A percentile compares a stretch with the other conserved stretches of the same genome.
phyloP scores from a whole-genome alignment of 495 filamentous ascomycete genomes.

The Annulohypoxylon bovei region DNA sequence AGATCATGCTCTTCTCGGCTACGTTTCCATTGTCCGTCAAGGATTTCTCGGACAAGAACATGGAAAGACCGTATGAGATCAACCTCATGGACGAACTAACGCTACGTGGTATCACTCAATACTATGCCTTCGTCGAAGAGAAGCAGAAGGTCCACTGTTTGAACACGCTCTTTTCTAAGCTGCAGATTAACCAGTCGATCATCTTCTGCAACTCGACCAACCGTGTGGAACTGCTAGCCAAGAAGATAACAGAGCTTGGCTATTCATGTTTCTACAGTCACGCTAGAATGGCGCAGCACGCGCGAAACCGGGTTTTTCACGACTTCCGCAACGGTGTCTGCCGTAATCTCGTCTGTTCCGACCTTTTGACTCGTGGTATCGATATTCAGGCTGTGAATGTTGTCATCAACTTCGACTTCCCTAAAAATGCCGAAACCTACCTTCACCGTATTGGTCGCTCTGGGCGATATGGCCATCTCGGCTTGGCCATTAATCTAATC shows the following conservation, averaged over 20 bases:
- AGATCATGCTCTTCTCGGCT: constrained; percentile 99
- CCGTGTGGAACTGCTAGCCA: constrained; percentile 94
- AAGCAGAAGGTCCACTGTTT: constrained; percentile 99
- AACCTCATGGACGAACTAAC: constrained; percentile 99
- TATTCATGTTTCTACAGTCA: constrained; percentile 99
- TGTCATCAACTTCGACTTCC: constrained; percentile 99
- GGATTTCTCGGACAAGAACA: constrained; percentile 97
- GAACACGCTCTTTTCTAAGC: constrained; percentile 97
- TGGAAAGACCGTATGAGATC: constrained; percentile 95
- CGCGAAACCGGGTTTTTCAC: constrained; percentile 98
- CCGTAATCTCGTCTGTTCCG: constrained; percentile 97
- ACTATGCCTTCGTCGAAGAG: constrained; percentile 99
- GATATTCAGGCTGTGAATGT: constrained; percentile 99
- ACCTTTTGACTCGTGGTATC: constrained; percentile 97
- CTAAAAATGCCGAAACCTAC: constrained; percentile 99
- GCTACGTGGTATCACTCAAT: constrained; percentile 96
- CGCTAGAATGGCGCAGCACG: constrained; percentile 96
- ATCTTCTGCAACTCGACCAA: constrained; percentile 99
- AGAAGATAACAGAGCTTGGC: constrained; percentile 98
- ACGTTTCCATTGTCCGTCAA: constrained; percentile 97
- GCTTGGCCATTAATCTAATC: constrained; percentile 98
- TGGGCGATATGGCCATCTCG: constrained; percentile 95
- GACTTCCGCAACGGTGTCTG: constrained; percentile 98
- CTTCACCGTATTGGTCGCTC: constrained; percentile 98
- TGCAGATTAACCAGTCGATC: constrained; percentile 99